Conservation (phyloP, 257 asterid genomes). For the Primulina eburnea region DNA sequence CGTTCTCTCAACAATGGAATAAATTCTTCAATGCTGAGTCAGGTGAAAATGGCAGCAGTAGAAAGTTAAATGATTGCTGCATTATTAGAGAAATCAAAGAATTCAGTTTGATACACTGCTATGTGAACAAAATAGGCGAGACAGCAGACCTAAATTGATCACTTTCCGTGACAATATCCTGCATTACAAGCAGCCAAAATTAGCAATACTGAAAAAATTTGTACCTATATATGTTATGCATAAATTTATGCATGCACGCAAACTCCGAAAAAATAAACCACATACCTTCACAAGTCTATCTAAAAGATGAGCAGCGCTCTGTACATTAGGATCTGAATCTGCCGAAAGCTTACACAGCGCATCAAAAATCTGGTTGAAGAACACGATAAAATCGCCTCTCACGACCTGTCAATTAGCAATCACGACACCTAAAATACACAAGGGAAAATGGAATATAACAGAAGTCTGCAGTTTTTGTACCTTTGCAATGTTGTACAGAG, state of each 20-base stretch:
- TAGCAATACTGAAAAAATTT: constrained; percentile 9
- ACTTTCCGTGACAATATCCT: constrained; percentile 99
- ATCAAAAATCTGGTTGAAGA: constrained; percentile 96
- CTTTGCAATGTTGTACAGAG: constrained; percentile 97
- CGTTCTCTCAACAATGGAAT: constrained; percentile 94
- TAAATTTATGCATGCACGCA: neutral
- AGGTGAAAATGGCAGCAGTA: constrained; percentile 25
- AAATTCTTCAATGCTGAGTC: constrained; percentile 93
- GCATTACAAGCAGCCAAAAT: constrained; percentile 34
- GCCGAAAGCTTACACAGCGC: constrained; percentile 97
- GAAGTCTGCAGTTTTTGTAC: constrained; percentile 36
- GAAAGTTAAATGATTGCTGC: constrained; percentile 21
- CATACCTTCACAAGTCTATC: constrained; percentile 96
- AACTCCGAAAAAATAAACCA: constrained; percentile 8
- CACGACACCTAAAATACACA: constrained; percentile 27
- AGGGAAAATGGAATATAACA: constrained; percentile 11
- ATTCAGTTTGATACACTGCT: constrained; percentile 13
- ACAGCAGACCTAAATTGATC: constrained; percentile 91
- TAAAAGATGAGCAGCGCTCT: constrained; percentile 99
- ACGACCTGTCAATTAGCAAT: constrained; percentile 71
- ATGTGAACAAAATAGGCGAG: constrained; percentile 19
- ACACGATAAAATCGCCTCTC: constrained; percentile 95
- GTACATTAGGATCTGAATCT: constrained; percentile 95
- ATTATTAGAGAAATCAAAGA: constrained; percentile 21
- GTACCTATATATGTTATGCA: neutral